Evolutionary conservation across 352 stramenopile genomes (phyloP).

Genomic region (Pythium aquatile): DNA sequence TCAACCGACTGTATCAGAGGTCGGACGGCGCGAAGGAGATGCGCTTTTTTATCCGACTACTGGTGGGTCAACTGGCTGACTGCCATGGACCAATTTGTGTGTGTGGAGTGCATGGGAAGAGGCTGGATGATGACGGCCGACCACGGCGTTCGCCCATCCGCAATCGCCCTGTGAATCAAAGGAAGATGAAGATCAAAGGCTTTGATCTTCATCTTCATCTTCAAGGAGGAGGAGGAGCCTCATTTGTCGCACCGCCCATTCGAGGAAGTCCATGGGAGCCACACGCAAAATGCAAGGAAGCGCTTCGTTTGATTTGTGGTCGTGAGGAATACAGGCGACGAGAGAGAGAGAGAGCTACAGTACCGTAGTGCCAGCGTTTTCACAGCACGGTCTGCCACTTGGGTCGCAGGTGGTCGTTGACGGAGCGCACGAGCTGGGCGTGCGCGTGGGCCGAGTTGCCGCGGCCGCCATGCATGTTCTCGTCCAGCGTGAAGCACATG

Average conservation of each 20-base stretch:
- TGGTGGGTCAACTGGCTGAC: neutral
- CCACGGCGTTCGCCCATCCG: neutral
- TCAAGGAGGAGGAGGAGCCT: neutral
- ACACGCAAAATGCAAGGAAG: neutral
- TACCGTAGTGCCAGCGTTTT: neutral
- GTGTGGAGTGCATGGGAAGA: neutral
- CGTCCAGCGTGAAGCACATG: conserved; percentile 84
- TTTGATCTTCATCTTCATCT: neutral
- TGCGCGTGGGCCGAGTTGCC: conserved; percentile 67
- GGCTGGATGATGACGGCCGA: neutral
- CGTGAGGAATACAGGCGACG: neutral
- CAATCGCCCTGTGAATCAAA: neutral
- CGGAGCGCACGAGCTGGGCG: conserved; percentile 59
- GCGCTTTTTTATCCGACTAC: neutral
- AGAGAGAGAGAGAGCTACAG: neutral
- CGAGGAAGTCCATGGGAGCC: neutral
- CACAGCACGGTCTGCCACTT: conserved; percentile 82
- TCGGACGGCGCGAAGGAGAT: neutral
- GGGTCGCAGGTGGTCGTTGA: conserved; percentile 79
- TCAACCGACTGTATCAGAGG: neutral
- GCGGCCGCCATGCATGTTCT: conserved; percentile 77
- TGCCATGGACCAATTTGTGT: neutral
- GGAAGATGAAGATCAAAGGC: neutral
- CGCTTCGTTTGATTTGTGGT: neutral
- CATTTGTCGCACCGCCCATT: neutral